Evolutionary conservation across 352 stramenopile species (phyloP).

Genomic region (Pythium brachiatum): DNA sequence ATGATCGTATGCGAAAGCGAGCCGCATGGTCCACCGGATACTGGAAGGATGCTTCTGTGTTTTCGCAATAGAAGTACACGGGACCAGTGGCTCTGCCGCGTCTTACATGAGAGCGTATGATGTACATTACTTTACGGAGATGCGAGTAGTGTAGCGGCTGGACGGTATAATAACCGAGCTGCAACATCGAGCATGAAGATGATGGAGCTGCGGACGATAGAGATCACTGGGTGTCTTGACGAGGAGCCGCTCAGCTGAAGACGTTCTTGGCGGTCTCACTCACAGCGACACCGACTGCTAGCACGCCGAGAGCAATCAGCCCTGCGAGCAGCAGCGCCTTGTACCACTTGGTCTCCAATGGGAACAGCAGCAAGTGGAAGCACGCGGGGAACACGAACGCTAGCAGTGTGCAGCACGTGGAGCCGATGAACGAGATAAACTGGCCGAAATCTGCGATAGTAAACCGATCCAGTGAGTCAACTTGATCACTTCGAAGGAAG

Average conservation of each 20-base stretch:
- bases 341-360: constrained; percentile 5
- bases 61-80: neutral
- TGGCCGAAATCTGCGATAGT: constrained; percentile 76
- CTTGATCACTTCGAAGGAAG: neutral
- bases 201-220: too few species aligned
- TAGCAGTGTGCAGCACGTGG: constrained; percentile 87
- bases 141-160: too few species aligned
- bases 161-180: too few species aligned
- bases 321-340: constrained; percentile 10
- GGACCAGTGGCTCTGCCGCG: too few species aligned
- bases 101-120: too few species aligned
- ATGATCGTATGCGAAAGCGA: neutral
- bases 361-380: constrained; percentile 81
- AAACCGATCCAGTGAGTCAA: constrained; percentile 1
- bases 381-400: constrained; percentile 87
- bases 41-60: neutral
- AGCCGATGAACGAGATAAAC: constrained; percentile 91
- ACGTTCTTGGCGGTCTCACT: neutral
- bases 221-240: too few species aligned
- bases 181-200: too few species aligned
- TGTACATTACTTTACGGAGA: too few species aligned
- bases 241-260: neutral
- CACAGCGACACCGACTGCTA: constrained; percentile 5
- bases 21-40: constrained; percentile 1
- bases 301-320: constrained; percentile 7